Evolutionary conservation across 805 yeast genomes (phyloP).

Genomic region (Hanseniaspora meyeri): DNA sequence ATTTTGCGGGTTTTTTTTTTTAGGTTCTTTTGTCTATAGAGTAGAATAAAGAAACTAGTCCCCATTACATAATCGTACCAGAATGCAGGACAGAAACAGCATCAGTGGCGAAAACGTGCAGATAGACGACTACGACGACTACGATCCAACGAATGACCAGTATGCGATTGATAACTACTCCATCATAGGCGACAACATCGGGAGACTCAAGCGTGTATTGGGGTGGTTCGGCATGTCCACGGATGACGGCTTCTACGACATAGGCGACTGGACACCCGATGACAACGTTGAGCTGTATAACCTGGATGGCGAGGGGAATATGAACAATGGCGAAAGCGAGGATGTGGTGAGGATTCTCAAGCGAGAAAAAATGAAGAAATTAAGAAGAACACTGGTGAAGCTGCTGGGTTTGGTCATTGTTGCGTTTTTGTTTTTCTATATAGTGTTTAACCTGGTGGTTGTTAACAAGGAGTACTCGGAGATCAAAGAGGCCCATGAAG

Average conservation of each 20-base stretch:
- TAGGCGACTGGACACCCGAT: slow-evolving; percentile 2
- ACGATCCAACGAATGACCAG: slow-evolving; percentile 3
- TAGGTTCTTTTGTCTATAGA: too few species aligned
- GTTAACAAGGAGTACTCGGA: slow-evolving; percentile 7
- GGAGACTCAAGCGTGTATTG: slow-evolving; percentile 1
- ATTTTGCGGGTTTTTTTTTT: too few species aligned
- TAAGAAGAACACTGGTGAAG: not conserved
- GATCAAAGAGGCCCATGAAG: not conserved
- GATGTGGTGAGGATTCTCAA: not conserved
- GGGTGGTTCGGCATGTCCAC: not conserved
- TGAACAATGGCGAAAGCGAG: not conserved
- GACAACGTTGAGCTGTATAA: slow-evolving; percentile 11
- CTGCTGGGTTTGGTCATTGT: not conserved
- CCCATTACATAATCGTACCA: too few species aligned
- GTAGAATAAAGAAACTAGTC: too few species aligned
- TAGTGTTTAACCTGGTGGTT: not conserved
- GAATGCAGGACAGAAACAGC: not conserved
- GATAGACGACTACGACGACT: slow-evolving; percentile 6
- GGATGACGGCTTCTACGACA: not conserved
- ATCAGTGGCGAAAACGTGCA: not conserved
- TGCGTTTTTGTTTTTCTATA: not conserved
- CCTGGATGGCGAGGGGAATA: not conserved
- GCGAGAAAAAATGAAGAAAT: not conserved
- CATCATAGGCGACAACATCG: not conserved
- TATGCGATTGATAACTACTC: slow-evolving; percentile 9